Evolutionary conservation across 2,329 filamentous ascomycete species (phyloP).

Genomic region (Thelonectria rubi): DNA sequence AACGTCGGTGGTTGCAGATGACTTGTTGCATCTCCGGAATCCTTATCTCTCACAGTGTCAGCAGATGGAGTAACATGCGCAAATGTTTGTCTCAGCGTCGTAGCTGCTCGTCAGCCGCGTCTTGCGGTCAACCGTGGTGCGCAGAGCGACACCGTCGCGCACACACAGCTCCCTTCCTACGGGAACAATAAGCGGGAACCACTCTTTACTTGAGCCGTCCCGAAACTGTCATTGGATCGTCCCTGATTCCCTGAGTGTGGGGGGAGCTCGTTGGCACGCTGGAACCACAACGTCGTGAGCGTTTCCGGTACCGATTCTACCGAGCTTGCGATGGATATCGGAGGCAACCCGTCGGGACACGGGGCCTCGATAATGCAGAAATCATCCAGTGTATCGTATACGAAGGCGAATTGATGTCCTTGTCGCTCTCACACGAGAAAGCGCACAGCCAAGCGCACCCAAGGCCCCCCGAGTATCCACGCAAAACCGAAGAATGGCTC

Average conservation of each 20-base stretch:
- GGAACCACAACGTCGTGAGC: not conserved
- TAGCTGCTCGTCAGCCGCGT: conserved; percentile 12
- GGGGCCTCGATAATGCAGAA: not conserved
- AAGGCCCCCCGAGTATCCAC: not conserved
- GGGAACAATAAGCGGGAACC: conserved; percentile 27
- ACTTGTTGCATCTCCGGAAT: not conserved
- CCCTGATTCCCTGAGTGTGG: not conserved
- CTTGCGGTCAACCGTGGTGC: conserved; percentile 1
- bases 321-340: conserved; percentile 3
- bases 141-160: not conserved
- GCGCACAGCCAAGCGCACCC: not conserved
- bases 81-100: not conserved
- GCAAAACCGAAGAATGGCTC: conserved; percentile 14
- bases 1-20: not conserved
- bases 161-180: not conserved
- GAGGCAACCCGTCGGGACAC: conserved; percentile 11
- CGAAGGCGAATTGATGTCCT: conserved; percentile 14
- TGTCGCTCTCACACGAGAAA: conserved; percentile 18
- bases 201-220: conserved; percentile 14
- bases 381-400: conserved; percentile 8
- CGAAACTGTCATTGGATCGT: conserved; percentile 10
- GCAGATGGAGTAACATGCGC: not conserved
- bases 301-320: not conserved
- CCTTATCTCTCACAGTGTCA: not conserved
- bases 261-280: conserved; percentile 1